Evolutionary conservation across 768 basidiomycete species (phyloP).

Genomic region (Strobilomyces confusus): DNA sequence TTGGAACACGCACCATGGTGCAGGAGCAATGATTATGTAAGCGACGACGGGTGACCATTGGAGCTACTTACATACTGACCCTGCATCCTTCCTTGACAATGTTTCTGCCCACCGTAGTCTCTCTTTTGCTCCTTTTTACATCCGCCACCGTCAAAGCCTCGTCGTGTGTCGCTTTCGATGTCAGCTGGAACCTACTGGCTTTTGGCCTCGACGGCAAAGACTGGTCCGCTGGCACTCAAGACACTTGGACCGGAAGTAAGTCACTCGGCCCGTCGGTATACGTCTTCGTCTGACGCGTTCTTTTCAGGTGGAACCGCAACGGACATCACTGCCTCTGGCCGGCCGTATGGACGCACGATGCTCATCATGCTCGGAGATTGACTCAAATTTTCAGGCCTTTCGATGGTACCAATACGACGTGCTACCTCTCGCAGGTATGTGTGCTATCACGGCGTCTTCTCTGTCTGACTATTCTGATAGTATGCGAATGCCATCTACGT

Average conservation of each 20-base stretch:
- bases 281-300: slow-evolving; percentile 1
- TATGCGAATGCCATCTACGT: slow-evolving; percentile 86
- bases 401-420: slow-evolving; percentile 57
- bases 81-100: slow-evolving; percentile 19
- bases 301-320: slow-evolving; percentile 37
- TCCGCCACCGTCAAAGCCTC: slow-evolving; percentile 34
- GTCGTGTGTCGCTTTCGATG: slow-evolving; percentile 78
- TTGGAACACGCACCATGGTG: no score
- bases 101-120: slow-evolving; percentile 43
- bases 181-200: slow-evolving; percentile 77
- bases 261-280: background rate
- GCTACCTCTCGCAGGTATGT: slow-evolving; percentile 67
- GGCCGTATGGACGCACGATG: slow-evolving; percentile 57
- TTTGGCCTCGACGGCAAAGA: slow-evolving; percentile 84
- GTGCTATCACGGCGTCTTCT: background rate
- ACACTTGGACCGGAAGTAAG: slow-evolving; percentile 60
- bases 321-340: slow-evolving; percentile 68
- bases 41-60: no score
- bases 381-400: slow-evolving; percentile 48
- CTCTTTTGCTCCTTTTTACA: slow-evolving; percentile 48
- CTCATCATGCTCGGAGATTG: background rate
- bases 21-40: no score
- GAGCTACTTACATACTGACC: no score
- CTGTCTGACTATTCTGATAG: slow-evolving; percentile 34
- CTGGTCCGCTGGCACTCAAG: slow-evolving; percentile 71